These are phyloP conservation scores for Solanum raphanifolium DNA, from an alignment of 257 asterid species.

Conservation along the genomic window DNA sequence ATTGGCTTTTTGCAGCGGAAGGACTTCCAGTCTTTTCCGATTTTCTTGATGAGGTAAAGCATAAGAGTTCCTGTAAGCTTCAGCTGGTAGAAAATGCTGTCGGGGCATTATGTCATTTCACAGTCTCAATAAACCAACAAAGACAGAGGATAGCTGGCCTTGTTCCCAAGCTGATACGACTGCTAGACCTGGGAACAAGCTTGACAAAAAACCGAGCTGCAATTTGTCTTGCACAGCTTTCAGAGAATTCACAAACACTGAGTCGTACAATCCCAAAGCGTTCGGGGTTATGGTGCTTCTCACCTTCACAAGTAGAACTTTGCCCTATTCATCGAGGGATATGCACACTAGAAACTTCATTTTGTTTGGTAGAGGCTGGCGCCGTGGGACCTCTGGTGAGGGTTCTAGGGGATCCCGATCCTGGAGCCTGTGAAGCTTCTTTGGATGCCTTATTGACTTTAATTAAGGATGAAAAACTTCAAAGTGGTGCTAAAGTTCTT, in stretches of 20 bases:
- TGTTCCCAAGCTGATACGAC: conserved; percentile 30
- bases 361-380: conserved; percentile 45
- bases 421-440: conserved; percentile 45
- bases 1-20: conserved; percentile 41
- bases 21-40: conserved; percentile 20
- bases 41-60: conserved; percentile 14
- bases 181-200: conserved; percentile 37
- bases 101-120: conserved; percentile 49
- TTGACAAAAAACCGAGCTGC: conserved; percentile 30
- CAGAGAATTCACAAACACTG: conserved; percentile 31
- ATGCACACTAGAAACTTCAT: conserved; percentile 38
- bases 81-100: conserved; percentile 35
- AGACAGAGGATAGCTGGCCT: conserved; percentile 39
- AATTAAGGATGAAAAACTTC: conserved; percentile 31
- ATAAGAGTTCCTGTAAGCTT: conserved; percentile 10
- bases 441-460: conserved; percentile 58
- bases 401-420: conserved; percentile 36
- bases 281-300: conserved; percentile 43
- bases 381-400: conserved; percentile 38
- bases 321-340: conserved; percentile 52
- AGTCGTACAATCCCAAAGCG: conserved; percentile 31
- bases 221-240: conserved; percentile 41
- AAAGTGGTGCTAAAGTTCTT: conserved; percentile 44
- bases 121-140: conserved; percentile 17
- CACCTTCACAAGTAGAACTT: conserved; percentile 23